phyloP scores from a whole-genome alignment of 331 rosid species.

The Ulmus americana region DNA sequence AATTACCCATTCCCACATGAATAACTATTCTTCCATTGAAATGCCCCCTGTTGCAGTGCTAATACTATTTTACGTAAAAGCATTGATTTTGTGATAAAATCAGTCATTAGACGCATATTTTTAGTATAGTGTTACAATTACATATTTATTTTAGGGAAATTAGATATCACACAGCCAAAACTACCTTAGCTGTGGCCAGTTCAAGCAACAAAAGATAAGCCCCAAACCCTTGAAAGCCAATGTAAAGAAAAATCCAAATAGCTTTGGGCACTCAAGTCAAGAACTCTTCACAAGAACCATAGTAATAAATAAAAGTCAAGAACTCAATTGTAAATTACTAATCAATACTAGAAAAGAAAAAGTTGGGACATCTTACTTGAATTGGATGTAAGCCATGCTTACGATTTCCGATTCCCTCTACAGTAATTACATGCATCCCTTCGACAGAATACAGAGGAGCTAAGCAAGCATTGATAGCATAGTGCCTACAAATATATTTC shows the following conservation, averaged over 20 bases:
- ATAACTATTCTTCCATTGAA: background rate
- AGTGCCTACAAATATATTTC: conserved; percentile 49
- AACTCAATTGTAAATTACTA: background rate
- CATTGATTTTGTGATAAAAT: background rate
- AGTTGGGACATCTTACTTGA: conserved; percentile 48
- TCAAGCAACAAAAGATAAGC: background rate
- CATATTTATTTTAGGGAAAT: too few relatives aligned
- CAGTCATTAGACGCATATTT: too few relatives aligned
- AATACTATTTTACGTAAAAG: background rate
- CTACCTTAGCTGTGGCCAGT: background rate
- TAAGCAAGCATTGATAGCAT: conserved; percentile 92
- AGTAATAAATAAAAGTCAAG: background rate
- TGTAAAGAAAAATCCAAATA: background rate
- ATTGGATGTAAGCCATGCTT: conserved; percentile 78
- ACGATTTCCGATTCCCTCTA: conserved; percentile 80
- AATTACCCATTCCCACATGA: background rate
- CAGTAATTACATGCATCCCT: conserved; percentile 95
- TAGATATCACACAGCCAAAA: too few relatives aligned
- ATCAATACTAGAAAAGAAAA: conserved; percentile 8
- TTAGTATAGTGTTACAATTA: too few relatives aligned
- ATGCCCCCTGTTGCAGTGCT: background rate
- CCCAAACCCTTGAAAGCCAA: background rate
- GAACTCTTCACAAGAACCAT: background rate
- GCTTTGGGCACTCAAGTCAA: background rate
- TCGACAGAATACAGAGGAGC: conserved; percentile 90